phyloP scores from a whole-genome alignment of 192 early-diverging fungal genomes.

The Phycomyces nitens region DNA sequence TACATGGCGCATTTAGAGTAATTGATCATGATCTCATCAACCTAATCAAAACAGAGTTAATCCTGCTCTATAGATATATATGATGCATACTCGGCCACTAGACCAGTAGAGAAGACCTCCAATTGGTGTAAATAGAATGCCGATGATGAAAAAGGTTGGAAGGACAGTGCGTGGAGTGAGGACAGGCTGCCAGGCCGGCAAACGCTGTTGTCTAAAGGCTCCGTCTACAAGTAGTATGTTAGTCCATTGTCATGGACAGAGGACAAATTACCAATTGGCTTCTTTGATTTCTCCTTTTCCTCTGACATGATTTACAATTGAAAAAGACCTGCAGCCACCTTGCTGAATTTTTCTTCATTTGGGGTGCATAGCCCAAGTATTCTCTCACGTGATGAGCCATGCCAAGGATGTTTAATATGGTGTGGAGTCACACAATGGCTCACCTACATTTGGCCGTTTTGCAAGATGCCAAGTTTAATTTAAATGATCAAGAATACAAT shows the following conservation, averaged over 20 bases:
- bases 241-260: no score
- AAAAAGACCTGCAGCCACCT: no score
- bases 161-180: conserved; percentile 92
- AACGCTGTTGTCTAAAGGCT: conserved; percentile 93
- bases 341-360: no score
- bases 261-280: neutral
- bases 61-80: conserved; percentile 10
- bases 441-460: no score
- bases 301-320: neutral
- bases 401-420: no score
- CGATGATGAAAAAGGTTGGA: conserved; percentile 91
- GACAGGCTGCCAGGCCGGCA: conserved; percentile 96
- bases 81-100: conserved; percentile 25
- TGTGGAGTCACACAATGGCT: no score
- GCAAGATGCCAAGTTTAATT: no score
- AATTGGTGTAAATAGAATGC: conserved; percentile 88
- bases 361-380: no score
- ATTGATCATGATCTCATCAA: conserved; percentile 46
- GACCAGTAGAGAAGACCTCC: conserved; percentile 84
- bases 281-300: neutral
- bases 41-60: conserved; percentile 37
- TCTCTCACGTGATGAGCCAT: no score
- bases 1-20: conserved; percentile 40
- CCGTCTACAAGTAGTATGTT: conserved; percentile 53
- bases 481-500: no score